Percentiles rank a stretch among this genome's conserved stretches.
phyloP scores from a whole-genome alignment of 805 yeast species.

The Candida anglica region DNA sequence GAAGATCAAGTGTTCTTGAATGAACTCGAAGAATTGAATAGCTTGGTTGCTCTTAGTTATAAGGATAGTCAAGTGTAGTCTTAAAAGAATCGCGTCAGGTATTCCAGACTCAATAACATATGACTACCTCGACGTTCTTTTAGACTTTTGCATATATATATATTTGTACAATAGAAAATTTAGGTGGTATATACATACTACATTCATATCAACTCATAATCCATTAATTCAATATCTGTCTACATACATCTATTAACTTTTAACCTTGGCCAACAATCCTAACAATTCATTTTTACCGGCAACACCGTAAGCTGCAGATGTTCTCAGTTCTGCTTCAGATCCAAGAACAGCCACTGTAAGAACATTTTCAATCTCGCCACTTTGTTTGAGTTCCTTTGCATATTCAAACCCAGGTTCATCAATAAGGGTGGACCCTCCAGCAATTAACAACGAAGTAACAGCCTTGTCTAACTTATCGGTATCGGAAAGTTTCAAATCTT shows the following conservation, averaged over 20 bases:
- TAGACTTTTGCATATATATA: neutral
- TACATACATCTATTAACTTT: neutral
- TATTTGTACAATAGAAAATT: constrained; percentile 5
- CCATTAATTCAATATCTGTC: neutral
- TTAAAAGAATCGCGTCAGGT: neutral
- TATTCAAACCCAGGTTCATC: constrained; percentile 64
- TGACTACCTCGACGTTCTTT: too few species aligned
- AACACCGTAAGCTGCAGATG: constrained; percentile 60
- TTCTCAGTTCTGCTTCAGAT: constrained; percentile 42
- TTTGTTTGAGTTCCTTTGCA: constrained; percentile 40
- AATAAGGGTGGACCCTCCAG: constrained; percentile 66
- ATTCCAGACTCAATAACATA: too few species aligned
- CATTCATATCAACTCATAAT: neutral
- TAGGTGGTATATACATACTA: neutral
- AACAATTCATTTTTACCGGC: constrained; percentile 70
- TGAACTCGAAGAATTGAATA: constrained; percentile 52
- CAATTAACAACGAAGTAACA: constrained; percentile 46
- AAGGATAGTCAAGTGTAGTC: constrained; percentile 36
- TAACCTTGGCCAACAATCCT: constrained; percentile 36
- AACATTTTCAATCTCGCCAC: constrained; percentile 38
- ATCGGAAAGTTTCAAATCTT: neutral
- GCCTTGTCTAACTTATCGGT: too few species aligned
- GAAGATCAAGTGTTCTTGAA: constrained; percentile 40
- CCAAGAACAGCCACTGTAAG: constrained; percentile 52
- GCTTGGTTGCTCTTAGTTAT: constrained; percentile 51